Percentiles rank a stretch among this genome's conserved stretches.
Evolutionary conservation across 164 flowering plant genomes (phyloP).

Genomic region (Tetracentron sinense): DNA sequence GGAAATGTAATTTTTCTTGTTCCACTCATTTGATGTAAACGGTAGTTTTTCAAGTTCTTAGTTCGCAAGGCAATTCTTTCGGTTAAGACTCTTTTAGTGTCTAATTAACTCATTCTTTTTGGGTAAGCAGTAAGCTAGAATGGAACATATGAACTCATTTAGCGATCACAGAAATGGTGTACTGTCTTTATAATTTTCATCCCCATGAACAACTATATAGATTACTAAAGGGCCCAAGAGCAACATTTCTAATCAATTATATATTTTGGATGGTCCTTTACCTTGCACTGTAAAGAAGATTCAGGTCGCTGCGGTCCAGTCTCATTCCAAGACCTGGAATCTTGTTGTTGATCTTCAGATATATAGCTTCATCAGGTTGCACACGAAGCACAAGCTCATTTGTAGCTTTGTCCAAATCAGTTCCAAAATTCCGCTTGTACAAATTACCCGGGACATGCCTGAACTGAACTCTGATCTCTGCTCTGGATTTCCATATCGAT

Average conservation of each 20-base stretch:
- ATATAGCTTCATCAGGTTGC: conserved; percentile 84
- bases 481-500: conserved; percentile 41
- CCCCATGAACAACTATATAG: neutral
- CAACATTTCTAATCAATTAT: neutral
- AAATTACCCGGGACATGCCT: conserved; percentile 87
- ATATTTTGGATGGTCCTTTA: conserved; percentile 11
- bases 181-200: neutral
- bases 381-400: conserved; percentile 85
- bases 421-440: conserved; percentile 57
- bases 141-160: no score
- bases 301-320: conserved; percentile 69
- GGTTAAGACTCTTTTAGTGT: no score
- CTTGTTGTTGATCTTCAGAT: conserved; percentile 77
- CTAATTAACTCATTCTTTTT: no score
- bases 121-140: no score
- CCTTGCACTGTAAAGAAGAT: conserved; percentile 71
- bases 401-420: conserved; percentile 66
- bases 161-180: neutral
- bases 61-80: no score
- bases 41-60: no score
- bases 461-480: conserved; percentile 85
- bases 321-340: conserved; percentile 86
- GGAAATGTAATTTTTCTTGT: neutral
- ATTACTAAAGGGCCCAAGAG: neutral
- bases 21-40: no score